These are phyloP conservation scores for Pleurotus sapidus DNA, from an alignment of 768 basidiomycete genomes.

Conservation along the genomic window DNA sequence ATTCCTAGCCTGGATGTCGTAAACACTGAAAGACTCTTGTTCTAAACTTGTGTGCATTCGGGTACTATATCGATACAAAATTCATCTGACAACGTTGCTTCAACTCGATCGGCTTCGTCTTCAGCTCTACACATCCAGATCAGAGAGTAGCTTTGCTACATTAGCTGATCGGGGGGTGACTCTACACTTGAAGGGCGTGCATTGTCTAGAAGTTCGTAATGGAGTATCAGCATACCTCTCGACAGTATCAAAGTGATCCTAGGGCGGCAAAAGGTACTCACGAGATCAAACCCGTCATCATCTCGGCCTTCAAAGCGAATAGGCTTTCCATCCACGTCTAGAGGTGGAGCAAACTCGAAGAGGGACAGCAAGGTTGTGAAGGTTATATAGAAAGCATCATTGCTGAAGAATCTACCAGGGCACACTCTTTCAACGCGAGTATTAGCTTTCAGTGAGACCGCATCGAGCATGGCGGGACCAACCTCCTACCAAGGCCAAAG, in stretches of 20 bases:
- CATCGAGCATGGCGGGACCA: background rate
- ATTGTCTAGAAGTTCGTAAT: background rate
- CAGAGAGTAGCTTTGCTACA: no score
- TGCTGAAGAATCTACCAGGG: background rate
- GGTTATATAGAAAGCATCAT: background rate
- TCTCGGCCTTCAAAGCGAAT: background rate
- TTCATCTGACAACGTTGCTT: no score
- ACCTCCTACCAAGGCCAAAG: constrained; percentile 15
- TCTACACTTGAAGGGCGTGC: background rate
- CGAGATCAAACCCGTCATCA: background rate
- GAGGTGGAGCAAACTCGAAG: background rate
- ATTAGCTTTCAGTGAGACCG: background rate
- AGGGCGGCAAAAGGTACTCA: background rate
- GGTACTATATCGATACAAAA: no score
- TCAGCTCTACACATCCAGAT: no score
- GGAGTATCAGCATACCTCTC: background rate
- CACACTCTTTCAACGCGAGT: background rate
- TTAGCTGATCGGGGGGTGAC: background rate
- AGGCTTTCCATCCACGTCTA: background rate
- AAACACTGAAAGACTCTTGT: no score
- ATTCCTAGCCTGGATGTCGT: no score
- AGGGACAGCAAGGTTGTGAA: background rate
- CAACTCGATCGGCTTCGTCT: no score
- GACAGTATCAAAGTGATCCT: background rate
- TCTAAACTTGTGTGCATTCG: no score